Percentiles rank a stretch among this genome's conserved stretches.
These are phyloP conservation scores for Tylopilus sp. DNA, from an alignment of 768 basidiomycete species.

Conservation along the genomic window DNA sequence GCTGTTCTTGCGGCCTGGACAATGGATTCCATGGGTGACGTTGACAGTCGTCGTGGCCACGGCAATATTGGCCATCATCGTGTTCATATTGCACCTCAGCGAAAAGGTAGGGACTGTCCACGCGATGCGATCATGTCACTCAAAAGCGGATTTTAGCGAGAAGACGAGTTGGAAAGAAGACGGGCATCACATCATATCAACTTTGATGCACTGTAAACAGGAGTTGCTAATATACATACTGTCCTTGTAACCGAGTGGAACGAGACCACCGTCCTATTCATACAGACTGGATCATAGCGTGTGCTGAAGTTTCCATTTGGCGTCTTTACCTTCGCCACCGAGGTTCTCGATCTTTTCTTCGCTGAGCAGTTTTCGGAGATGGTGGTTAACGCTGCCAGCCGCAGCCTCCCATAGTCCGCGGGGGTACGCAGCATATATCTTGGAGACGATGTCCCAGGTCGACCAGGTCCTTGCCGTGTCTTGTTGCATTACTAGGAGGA, in stretches of 20 bases:
- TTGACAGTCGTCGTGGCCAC: conserved; percentile 76
- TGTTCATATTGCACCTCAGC: conserved; percentile 82
- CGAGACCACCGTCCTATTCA: neutral
- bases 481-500: conserved; percentile 50
- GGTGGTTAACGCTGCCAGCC: conserved; percentile 61
- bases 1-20: conserved; percentile 88
- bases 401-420: conserved; percentile 70
- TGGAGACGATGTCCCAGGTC: conserved; percentile 61
- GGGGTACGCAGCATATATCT: conserved; percentile 72
- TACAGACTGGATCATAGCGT: conserved; percentile 2
- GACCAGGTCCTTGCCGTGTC: conserved; percentile 44
- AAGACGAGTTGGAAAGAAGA: conserved; percentile 89
- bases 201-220: conserved; percentile 79
- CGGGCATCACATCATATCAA: conserved; percentile 94
- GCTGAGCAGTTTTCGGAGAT: conserved; percentile 65
- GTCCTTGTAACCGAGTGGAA: neutral
- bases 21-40: conserved; percentile 99
- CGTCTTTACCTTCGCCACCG: conserved; percentile 50
- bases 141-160: conserved; percentile 51
- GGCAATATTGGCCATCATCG: conserved; percentile 70
- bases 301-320: conserved; percentile 41
- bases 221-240: conserved; percentile 17
- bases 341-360: conserved; percentile 56
- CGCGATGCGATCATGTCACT: neutral
- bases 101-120: conserved; percentile 69